Base-by-base conservation (phyloP, 2,329 filamentous ascomycete genomes). In the Metarhizium humberi region DNA sequence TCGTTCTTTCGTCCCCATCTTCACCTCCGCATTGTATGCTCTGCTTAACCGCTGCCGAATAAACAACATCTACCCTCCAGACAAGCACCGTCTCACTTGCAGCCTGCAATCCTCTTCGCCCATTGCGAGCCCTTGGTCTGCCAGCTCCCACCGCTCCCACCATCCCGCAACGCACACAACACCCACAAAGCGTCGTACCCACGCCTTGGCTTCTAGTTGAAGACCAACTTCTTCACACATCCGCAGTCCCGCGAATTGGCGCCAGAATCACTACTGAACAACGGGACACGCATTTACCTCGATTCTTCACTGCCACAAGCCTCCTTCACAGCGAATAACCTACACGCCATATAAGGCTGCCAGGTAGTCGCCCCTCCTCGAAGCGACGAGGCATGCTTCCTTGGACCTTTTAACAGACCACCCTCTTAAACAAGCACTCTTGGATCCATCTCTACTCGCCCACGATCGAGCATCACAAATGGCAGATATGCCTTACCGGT, bases 401-500 rank as follows among this genome's bases (percentile, higher is more conserved):
- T 32, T 25, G 25, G 25, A 25, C 25, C 25, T 25, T 25, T 25
- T 25, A 25, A 25, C 25, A 25, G 4, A 25, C 25, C 25, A 25
- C 25, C 3, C 25, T 25, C 25, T 4, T 25, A 25, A 25, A 25
- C 25, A 25, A 25, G 25, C 25, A 25, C 25, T 25, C 25, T 25
- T 25, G 25, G 25, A 25, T 14, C 45, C 58, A 58, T 61, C 60
- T 51, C 63, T 62, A 65, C 68, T 71, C 72, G 68, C 68, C 68
- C 40, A 25, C 59, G 54, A 51, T 67, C 68, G 73, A 73, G 71
- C 69, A 66, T 62, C 60, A 57, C 60, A 59, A 51, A 54, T 56
- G 64, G 63, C 71, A 74, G 66, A 58, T 52, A 97, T 97, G 92
- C 90, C 90, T 75, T 85, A 88, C 68, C 81, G 83, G 74, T 79